Base-by-base conservation (phyloP, 805 yeast genomes). In the Priceomyces medius region DNA sequence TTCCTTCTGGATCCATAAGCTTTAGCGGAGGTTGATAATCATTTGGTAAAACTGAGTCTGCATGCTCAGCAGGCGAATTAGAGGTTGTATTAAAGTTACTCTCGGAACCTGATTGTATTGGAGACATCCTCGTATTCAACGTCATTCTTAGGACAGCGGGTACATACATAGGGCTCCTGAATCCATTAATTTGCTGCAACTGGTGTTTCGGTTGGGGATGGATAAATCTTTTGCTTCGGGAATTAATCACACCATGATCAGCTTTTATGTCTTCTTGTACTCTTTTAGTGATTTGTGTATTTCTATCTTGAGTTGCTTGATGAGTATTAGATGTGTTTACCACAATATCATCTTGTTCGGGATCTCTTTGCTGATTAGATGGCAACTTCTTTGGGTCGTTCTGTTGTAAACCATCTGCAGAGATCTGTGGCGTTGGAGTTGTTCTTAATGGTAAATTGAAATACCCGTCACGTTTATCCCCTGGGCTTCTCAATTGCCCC, bases 101-200 rank as follows among this genome's bases (percentile, higher is more conserved):
- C 10, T 23, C 24, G 5, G 38, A 24, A 14, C 34, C 16, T 9
- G 31, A 26, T 18, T 20, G 21, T 7, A 20, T 23, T 26, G 39
- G 24, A 17, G 31, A 16, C 20, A 10, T 10, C 7, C 16, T 13
- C 13, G 14, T 20, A 10, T 40, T 54, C 9, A 46, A 28, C 43
- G 72, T 50, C 87, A 50, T 75, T 20, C 76, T 53, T 39, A 90
- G 69, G 8, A 90, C 98, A 0, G 97, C 97, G 0, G 98, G 98
- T 0, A 85, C 73, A 55, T 88, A 90, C 68, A 90, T 68, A 7
- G 97, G 97, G 54, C 87, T 84, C 59, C 88, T 79, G 48, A 88
- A 90, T 35, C 83, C 84, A 43, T 81, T 80, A 46, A 89, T 80
- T 54, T 88, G 95, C 57, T 81, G 84, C 17, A 83, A 59, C 44